Base-by-base conservation (phyloP, 148 eudicot species). In the Limonium bicolor region DNA sequence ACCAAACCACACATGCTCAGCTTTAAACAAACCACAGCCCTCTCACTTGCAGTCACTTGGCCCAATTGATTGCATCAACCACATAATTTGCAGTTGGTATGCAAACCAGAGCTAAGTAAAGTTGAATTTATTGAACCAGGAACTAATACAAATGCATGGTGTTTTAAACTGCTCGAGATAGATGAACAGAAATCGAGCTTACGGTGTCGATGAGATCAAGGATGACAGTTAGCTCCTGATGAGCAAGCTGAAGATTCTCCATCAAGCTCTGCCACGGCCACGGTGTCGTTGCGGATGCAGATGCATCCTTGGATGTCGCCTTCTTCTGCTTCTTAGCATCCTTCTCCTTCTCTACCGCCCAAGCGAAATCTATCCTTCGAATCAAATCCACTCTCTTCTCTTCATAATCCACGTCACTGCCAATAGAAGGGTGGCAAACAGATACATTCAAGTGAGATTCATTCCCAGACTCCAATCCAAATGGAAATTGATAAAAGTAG, bases 271-370 rank as follows among this genome's bases (percentile, higher is more conserved):
- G 87, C 97, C 92, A 83, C 9, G 77, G 82, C 63, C 80, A 77
- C 20, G 77, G 71, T 30, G 69, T 43, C 8, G 69, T 27, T 27
- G 66, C 19, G 13, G 76, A 22, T 14, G 63, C 67, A n/a, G n/a
- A n/a, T n/a, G n/a, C n/a, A 53, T 82, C 86, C 48, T 69, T 72
- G 2, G 69, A 55, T n/a, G n/a, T n/a, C 18, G 72, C 27, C 41
- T 54, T 70, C 80, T 80, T 90, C 70, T 60, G 87, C 84, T 80
- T 84, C 87, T 90, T 90, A 3, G 78, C 73, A 61, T 77, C 95
- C 58, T 80, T 84, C n/a, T n/a, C n/a, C n/a, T n/a, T n/a, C 63
- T 90, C 95, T 47, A 90, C 73, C 20, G 93, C 97, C 87, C 87
- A 90, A 1, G 82, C 92, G 48, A 90, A 90, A 55, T 90, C 95